phyloP scores from a whole-genome alignment of 2,329 filamentous ascomycete genomes.

The Calonectria montana region DNA sequence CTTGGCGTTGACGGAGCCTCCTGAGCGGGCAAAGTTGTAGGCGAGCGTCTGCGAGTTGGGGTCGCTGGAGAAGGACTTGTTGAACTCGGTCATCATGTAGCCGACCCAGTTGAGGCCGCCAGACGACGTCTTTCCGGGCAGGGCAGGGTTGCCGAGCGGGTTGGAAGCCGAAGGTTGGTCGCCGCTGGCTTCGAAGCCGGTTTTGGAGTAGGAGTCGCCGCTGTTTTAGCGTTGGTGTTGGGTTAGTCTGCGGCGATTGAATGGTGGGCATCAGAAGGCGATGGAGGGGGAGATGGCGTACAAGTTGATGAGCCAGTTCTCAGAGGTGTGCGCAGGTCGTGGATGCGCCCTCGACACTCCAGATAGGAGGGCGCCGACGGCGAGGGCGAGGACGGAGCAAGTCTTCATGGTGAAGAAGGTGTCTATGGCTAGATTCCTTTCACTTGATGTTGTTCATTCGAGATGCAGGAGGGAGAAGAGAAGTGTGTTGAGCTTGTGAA shows the following conservation, averaged over 20 bases:
- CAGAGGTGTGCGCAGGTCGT: neutral
- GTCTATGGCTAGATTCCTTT: too few relatives aligned
- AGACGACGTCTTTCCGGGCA: neutral
- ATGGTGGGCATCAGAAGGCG: neutral
- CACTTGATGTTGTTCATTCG: too few relatives aligned
- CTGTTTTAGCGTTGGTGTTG: neutral
- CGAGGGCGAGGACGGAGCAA: neutral
- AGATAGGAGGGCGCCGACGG: neutral
- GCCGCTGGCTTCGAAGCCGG: neutral
- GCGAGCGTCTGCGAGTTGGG: neutral
- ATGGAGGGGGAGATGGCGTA: neutral
- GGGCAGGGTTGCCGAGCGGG: slow-evolving; percentile 7
- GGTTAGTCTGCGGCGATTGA: neutral
- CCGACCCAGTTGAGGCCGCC: slow-evolving; percentile 14
- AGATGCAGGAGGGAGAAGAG: too few relatives aligned
- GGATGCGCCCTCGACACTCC: neutral
- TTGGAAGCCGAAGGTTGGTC: neutral
- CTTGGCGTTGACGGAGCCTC: neutral
- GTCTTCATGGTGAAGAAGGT: neutral
- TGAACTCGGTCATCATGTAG: slow-evolving; percentile 12
- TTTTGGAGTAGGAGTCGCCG: slow-evolving; percentile 6
- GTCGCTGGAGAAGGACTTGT: slow-evolving; percentile 1
- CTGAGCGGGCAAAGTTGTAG: neutral
- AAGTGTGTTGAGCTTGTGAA: neutral
- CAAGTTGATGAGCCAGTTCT: slow-evolving; percentile 1